phyloP scores from a whole-genome alignment of 345 rosid species.

The Populus euphratica region DNA sequence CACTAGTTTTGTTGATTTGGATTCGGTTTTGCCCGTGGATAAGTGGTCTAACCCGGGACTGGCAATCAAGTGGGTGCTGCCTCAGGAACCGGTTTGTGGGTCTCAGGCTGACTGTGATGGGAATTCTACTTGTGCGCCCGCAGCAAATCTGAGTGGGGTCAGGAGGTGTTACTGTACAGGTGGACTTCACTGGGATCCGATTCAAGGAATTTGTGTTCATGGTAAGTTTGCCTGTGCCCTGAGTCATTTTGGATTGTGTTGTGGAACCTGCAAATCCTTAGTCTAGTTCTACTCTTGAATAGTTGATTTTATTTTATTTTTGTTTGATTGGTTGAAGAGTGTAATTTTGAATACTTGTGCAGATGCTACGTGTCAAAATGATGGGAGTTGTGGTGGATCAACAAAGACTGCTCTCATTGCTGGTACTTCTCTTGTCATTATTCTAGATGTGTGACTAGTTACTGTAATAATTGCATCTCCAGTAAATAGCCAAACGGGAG shows the following conservation, averaged over 20 bases:
- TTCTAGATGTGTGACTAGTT: no score
- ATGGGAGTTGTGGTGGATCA: conserved; percentile 31
- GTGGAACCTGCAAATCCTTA: neutral
- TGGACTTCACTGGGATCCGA: conserved; percentile 35
- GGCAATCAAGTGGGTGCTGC: conserved; percentile 44
- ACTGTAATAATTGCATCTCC: no score
- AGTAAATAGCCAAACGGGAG: no score
- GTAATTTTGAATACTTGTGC: neutral
- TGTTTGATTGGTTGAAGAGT: neutral
- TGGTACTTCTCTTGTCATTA: conserved; percentile 19
- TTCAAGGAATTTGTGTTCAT: conserved; percentile 26
- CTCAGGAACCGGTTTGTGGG: conserved; percentile 35
- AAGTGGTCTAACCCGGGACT: conserved; percentile 45
- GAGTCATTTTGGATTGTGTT: no score
- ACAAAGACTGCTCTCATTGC: conserved; percentile 39
- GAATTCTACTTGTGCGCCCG: conserved; percentile 37
- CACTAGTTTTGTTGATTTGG: conserved; percentile 42
- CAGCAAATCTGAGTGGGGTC: neutral
- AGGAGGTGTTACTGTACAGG: conserved; percentile 38
- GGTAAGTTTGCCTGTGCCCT: conserved; percentile 14
- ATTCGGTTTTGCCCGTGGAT: conserved; percentile 21
- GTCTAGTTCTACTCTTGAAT: neutral
- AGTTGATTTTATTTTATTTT: neutral
- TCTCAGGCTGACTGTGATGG: conserved; percentile 40
- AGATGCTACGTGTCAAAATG: conserved; percentile 38